Conservation (phyloP, 2,329 filamentous ascomycete species). For the Helotiales sp. region DNA sequence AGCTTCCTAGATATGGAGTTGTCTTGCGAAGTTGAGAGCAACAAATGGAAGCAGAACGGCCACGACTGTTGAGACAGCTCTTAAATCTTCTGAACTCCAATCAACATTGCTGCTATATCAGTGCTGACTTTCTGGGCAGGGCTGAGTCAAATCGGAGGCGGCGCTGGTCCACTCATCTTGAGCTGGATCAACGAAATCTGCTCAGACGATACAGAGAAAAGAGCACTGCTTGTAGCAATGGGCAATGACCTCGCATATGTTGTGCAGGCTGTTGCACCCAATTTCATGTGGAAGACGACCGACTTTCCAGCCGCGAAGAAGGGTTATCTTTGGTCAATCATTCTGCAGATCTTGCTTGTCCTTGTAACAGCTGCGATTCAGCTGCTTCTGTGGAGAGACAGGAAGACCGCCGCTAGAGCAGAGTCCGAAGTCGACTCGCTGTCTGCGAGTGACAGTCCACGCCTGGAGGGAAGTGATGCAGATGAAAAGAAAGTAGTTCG, state of each 20-base stretch:
- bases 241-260: slow-evolving; percentile 74
- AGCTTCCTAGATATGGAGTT: no score
- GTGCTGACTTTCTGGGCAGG: background rate
- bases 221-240: slow-evolving; percentile 61
- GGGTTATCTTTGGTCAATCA: slow-evolving; percentile 40
- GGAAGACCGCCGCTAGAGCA: slow-evolving; percentile 8
- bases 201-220: slow-evolving; percentile 60
- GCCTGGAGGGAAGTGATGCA: slow-evolving; percentile 8
- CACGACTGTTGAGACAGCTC: no score
- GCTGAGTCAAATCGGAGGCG: slow-evolving; percentile 22
- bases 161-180: slow-evolving; percentile 40
- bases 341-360: slow-evolving; percentile 37
- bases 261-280: slow-evolving; percentile 54
- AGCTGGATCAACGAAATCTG: slow-evolving; percentile 57
- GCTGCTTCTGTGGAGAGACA: slow-evolving; percentile 34
- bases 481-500: slow-evolving; percentile 21
- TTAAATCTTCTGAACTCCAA: background rate
- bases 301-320: slow-evolving; percentile 40
- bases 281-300: slow-evolving; percentile 44
- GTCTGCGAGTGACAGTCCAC: slow-evolving; percentile 5
- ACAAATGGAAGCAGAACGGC: no score
- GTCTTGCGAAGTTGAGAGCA: no score
- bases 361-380: slow-evolving; percentile 33
- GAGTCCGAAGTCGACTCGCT: background rate
- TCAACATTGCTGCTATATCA: background rate